Evolutionary conservation across 2,329 filamentous ascomycete genomes (phyloP).

Genomic region (Alternaria gansuensis): DNA sequence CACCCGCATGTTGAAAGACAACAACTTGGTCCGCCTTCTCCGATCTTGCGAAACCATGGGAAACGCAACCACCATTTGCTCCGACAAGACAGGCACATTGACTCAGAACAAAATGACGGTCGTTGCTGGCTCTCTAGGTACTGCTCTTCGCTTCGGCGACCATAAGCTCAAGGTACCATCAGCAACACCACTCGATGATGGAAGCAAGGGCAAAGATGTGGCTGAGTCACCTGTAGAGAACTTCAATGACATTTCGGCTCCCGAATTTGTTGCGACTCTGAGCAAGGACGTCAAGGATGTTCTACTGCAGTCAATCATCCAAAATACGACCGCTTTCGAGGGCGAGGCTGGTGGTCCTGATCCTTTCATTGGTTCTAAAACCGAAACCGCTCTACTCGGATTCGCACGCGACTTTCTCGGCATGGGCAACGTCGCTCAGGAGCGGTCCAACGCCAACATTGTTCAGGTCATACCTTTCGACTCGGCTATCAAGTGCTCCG

Average conservation of each 20-base stretch:
- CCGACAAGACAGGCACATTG: conserved; percentile 63
- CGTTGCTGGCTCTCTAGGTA: conserved; percentile 74
- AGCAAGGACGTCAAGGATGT: conserved; percentile 63
- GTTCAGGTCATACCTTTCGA: conserved; percentile 68
- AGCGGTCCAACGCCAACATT: conserved; percentile 69
- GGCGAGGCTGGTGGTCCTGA: conserved; percentile 53
- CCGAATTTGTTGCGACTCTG: conserved; percentile 64
- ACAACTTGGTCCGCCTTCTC: conserved; percentile 73
- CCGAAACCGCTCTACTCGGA: conserved; percentile 76
- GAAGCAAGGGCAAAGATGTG: conserved; percentile 45
- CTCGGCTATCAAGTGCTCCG: conserved; percentile 75
- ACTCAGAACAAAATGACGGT: conserved; percentile 65
- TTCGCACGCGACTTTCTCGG: conserved; percentile 73
- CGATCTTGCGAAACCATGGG: conserved; percentile 76
- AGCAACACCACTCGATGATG: conserved; percentile 36
- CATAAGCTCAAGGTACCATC: conserved; percentile 45
- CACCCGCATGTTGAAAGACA: conserved; percentile 73
- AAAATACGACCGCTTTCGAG: conserved; percentile 56
- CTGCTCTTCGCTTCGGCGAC: conserved; percentile 64
- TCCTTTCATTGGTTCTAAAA: conserved; percentile 78
- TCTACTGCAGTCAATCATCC: conserved; percentile 65
- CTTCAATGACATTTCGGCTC: conserved; percentile 60
- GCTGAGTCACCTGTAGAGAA: conserved; percentile 50
- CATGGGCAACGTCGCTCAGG: conserved; percentile 68
- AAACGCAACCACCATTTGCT: conserved; percentile 78